Conservation (phyloP, 495 filamentous ascomycete species). For the Lophiotrema nucula region DNA sequence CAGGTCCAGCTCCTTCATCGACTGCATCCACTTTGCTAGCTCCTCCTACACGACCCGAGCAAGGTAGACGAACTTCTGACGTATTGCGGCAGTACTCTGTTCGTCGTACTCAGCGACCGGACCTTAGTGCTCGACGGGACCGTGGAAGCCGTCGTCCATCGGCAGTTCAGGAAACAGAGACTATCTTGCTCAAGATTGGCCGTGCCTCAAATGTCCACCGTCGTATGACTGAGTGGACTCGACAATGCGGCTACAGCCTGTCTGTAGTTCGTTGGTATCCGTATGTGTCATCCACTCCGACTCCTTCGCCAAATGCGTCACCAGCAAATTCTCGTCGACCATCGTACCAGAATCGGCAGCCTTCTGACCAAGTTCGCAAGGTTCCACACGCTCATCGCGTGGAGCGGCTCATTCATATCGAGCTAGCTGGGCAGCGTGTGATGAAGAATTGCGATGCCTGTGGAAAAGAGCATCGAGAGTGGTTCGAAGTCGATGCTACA, state of each 20-base stretch:
- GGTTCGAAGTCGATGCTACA: constrained; percentile 86
- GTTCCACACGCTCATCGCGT: constrained; percentile 86
- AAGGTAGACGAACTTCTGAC: constrained; percentile 61
- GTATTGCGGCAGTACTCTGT: constrained; percentile 58
- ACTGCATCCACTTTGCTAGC: constrained; percentile 62
- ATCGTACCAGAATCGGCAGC: constrained; percentile 20
- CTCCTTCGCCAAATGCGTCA: constrained; percentile 43
- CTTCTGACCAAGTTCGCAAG: constrained; percentile 49
- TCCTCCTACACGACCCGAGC: constrained; percentile 34
- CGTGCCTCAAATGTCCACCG: constrained; percentile 87
- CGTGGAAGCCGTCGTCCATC: background rate
- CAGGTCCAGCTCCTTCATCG: constrained; percentile 49
- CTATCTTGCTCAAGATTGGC: constrained; percentile 86
- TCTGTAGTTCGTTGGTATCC: constrained; percentile 90
- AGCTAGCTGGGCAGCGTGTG: constrained; percentile 69
- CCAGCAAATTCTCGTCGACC: constrained; percentile 35
- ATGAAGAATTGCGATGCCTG: constrained; percentile 71
- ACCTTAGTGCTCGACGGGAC: background rate
- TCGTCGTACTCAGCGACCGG: constrained; percentile 35
- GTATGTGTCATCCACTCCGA: constrained; percentile 58
- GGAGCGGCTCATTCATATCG: constrained; percentile 86
- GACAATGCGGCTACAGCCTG: constrained; percentile 85
- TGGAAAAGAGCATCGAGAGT: constrained; percentile 87
- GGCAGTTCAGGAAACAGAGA: constrained; percentile 30
- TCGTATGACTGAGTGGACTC: constrained; percentile 85